Evolutionary conservation across 495 filamentous ascomycete species (phyloP), one percentile per base, ranked within the genome.

Genomic region (Neurospora sublineolata): DNA sequence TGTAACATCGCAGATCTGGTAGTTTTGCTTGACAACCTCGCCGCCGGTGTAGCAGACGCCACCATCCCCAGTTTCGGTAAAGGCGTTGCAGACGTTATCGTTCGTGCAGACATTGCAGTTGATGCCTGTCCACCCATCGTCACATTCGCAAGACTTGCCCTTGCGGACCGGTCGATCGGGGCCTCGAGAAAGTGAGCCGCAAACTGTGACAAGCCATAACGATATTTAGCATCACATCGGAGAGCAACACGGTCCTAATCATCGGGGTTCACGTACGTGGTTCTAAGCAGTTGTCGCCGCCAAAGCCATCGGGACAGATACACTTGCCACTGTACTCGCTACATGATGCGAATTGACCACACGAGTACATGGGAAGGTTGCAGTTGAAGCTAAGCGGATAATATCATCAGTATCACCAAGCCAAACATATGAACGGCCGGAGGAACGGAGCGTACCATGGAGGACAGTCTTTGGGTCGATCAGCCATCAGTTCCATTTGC

Each of bases 1-100:
- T 60, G 94, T 98, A 74, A 99, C 94, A 83, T 96, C 92, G 80
- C 95, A 99, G 88, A 97, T 94, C 83, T 98, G 96, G 79, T 92
- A 93, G 79, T 98, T 99, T 79, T 97, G 88, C 75, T 97, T 92
- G 37, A 97, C 89, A 6, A 95, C 91, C 72, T 97, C 87, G 44
- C 94, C 94, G 74, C 94, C 89, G 74, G 91, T 91, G 76, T 97
- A 97, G 83, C 95, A 99, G 30, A 96, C 92, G 37, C 93, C 94
- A 52, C 88, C 93, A 46, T 91, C 84, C 1, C 87, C 87, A 4
- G 87, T 85, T 3, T 93, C 92, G 88, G 94, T 95, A 81, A 99
- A 82, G 9, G 91, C 87, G 80, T 93, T 85, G 78, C 95, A 99
- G 14, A 92, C 93, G 71, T 90, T 82, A 78, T 98, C 85, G 18